Conservation (phyloP, 2,329 filamentous ascomycete species). For the Sporothrix phasma region DNA sequence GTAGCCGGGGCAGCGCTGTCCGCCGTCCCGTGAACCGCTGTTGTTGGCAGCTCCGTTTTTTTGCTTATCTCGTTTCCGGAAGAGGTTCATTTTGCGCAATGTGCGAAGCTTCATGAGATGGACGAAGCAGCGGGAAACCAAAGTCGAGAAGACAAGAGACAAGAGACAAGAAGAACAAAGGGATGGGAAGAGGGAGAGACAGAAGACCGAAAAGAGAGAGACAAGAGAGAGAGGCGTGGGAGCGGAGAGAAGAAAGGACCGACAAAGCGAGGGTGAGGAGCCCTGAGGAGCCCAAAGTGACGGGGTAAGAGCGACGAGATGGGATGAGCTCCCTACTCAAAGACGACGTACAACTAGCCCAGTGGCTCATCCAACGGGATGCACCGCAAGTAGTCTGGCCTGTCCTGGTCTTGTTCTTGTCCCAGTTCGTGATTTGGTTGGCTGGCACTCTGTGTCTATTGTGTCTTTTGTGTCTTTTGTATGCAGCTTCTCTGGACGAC, state of each 20-base stretch:
- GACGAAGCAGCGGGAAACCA: background rate
- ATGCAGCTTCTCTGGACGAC: background rate
- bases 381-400: too few species aligned
- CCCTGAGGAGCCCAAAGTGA: background rate
- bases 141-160: background rate
- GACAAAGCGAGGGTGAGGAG: background rate
- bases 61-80: constrained; percentile 28
- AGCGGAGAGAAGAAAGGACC: background rate
- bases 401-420: background rate
- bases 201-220: background rate
- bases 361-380: constrained; percentile 2
- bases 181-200: background rate
- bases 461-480: background rate
- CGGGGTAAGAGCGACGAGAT: background rate
- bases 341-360: too few species aligned
- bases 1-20: constrained; percentile 21
- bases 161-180: background rate
- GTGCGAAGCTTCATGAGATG: constrained; percentile 11
- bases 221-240: background rate
- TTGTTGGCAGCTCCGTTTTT: constrained; percentile 19
- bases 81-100: constrained; percentile 26
- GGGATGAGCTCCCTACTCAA: background rate
- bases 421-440: constrained; percentile 13
- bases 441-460: background rate
- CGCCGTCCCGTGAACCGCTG: constrained; percentile 8